Evolutionary conservation across 345 rosid species (phyloP).

Genomic region (Populus nigra): DNA sequence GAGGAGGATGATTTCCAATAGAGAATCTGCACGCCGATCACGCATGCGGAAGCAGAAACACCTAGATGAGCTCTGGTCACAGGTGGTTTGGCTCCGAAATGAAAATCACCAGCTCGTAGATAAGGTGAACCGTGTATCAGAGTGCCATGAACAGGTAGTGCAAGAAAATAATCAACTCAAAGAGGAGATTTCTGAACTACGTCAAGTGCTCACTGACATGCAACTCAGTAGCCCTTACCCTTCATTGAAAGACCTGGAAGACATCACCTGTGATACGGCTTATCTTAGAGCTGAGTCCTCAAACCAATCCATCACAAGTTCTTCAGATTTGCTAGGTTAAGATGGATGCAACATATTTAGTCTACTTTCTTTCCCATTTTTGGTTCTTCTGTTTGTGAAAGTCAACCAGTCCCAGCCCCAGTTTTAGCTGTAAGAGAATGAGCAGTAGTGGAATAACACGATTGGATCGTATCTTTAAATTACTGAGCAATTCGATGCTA

Average conservation of each 20-base stretch:
- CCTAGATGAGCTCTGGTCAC: conserved; percentile 90
- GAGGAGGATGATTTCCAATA: conserved; percentile 89
- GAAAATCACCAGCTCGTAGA: conserved; percentile 80
- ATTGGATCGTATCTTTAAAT: conserved; percentile 10
- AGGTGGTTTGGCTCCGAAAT: conserved; percentile 76
- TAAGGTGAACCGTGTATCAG: conserved; percentile 66
- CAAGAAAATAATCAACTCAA: conserved; percentile 75
- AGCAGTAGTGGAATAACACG: conserved; percentile 21
- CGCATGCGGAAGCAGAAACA: conserved; percentile 98
- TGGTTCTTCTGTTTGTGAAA: conserved; percentile 26
- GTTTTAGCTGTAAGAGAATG: conserved; percentile 17
- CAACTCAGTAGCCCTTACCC: conserved; percentile 54
- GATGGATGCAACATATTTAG: conserved; percentile 1
- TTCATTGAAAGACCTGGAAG: conserved; percentile 46
- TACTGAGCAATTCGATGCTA: conserved; percentile 1
- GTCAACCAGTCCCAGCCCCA: conserved; percentile 18
- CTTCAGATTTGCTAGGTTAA: conserved; percentile 35
- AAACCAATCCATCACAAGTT: conserved; percentile 29
- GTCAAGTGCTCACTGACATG: conserved; percentile 57
- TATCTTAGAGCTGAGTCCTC: conserved; percentile 37
- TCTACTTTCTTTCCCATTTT: conserved; percentile 5
- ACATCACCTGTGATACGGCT: conserved; percentile 32
- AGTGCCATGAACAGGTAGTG: conserved; percentile 47
- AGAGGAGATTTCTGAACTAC: conserved; percentile 63
- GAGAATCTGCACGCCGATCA: conserved; percentile 91